These are phyloP conservation scores for Thelonectria discophora DNA, from an alignment of 2,329 filamentous ascomycete species.

Conservation along the genomic window DNA sequence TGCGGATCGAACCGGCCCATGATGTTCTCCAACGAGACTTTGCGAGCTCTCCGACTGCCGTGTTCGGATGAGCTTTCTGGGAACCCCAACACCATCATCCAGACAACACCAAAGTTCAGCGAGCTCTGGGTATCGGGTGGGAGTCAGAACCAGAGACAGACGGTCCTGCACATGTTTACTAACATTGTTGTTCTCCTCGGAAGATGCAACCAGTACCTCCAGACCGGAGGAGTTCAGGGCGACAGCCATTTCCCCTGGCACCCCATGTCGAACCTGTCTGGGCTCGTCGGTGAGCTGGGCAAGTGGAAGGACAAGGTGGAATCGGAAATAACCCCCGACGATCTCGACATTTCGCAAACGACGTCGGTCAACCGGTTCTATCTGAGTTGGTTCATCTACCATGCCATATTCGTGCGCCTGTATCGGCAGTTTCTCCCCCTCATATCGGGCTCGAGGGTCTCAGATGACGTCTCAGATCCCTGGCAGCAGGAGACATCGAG, in stretches of 20 bases:
- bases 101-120: not conserved
- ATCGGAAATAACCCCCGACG: not conserved
- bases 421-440: slow-evolving; percentile 29
- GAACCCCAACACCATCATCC: not conserved
- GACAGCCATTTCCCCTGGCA: slow-evolving; percentile 32
- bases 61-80: not conserved
- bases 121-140: not conserved
- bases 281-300: slow-evolving; percentile 8
- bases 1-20: slow-evolving; percentile 25
- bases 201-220: slow-evolving; percentile 23
- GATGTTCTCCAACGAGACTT: slow-evolving; percentile 19
- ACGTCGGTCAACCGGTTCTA: slow-evolving; percentile 18
- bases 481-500: slow-evolving; percentile 28
- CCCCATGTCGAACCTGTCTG: slow-evolving; percentile 22
- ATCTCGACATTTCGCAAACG: slow-evolving; percentile 21
- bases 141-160: not conserved
- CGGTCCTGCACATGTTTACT: slow-evolving; percentile 12
- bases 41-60: slow-evolving; percentile 2
- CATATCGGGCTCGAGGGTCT: slow-evolving; percentile 3
- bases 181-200: slow-evolving; percentile 16
- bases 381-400: slow-evolving; percentile 28
- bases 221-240: slow-evolving; percentile 27
- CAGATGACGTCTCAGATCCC: slow-evolving; percentile 20
- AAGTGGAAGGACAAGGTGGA: slow-evolving; percentile 11
- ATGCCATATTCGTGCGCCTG: slow-evolving; percentile 19